phyloP scores from a whole-genome alignment of 192 early-diverging fungal genomes.

The Podochytrium sp. region DNA sequence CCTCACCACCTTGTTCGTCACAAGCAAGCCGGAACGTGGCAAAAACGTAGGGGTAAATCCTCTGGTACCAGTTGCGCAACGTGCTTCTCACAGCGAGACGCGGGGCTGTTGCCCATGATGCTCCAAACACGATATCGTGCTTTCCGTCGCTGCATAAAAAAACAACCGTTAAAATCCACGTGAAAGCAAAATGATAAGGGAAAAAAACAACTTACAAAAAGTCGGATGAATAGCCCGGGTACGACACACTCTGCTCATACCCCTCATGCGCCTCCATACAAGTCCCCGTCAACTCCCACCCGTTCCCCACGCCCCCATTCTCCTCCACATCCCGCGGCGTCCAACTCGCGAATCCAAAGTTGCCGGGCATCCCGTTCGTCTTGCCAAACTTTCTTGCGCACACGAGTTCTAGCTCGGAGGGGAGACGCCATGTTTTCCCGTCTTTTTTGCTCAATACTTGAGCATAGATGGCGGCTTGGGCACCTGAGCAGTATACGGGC shows the following conservation, averaged over 20 bases:
- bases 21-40: conserved; percentile 66
- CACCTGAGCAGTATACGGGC: conserved; percentile 74
- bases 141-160: conserved; percentile 64
- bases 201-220: conserved; percentile 79
- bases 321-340: conserved; percentile 54
- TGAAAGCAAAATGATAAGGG: neutral
- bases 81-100: conserved; percentile 67
- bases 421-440: conserved; percentile 50
- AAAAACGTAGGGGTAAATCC: conserved; percentile 83
- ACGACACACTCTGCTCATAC: conserved; percentile 67
- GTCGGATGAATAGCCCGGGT: conserved; percentile 89
- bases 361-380: conserved; percentile 43
- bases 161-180: neutral
- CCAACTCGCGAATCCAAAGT: conserved; percentile 74
- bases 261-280: conserved; percentile 61
- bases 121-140: conserved; percentile 84
- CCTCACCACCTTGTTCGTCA: conserved; percentile 1
- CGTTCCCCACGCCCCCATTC: conserved; percentile 44
- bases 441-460: conserved; percentile 44
- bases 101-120: conserved; percentile 85
- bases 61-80: conserved; percentile 93
- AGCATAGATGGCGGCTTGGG: conserved; percentile 76
- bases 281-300: conserved; percentile 87
- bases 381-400: conserved; percentile 18
- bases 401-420: conserved; percentile 77